Evolutionary conservation across 2,329 filamentous ascomycete species (phyloP).

Genomic region (Clonostachys sp.): DNA sequence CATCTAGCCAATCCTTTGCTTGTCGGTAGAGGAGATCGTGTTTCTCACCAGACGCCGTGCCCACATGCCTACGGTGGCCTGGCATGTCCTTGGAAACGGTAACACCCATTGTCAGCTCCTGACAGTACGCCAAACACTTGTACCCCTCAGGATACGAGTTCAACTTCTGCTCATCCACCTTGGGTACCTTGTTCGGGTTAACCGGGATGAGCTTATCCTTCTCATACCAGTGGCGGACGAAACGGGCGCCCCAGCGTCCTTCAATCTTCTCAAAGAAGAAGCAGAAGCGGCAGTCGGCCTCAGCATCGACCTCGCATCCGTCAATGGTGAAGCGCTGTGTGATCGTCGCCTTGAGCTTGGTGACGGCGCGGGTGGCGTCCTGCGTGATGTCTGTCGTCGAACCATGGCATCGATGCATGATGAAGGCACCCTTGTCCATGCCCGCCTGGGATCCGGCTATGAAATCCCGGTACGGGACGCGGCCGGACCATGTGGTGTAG

Average conservation of each 20-base stretch:
- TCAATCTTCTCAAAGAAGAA: slow-evolving; percentile 37
- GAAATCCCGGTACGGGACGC: slow-evolving; percentile 30
- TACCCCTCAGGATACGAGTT: slow-evolving; percentile 35
- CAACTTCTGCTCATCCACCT: slow-evolving; percentile 30
- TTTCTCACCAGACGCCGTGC: slow-evolving; percentile 22
- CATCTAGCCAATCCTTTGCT: slow-evolving; percentile 37
- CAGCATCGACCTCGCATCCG: slow-evolving; percentile 34
- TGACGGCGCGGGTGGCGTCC: slow-evolving; percentile 32
- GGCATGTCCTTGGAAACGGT: slow-evolving; percentile 37
- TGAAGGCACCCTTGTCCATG: slow-evolving; percentile 35
- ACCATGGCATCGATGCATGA: slow-evolving; percentile 37
- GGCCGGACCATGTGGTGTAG: slow-evolving; percentile 46
- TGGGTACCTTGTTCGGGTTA: slow-evolving; percentile 32
- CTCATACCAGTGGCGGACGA: slow-evolving; percentile 44
- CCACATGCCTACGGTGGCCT: slow-evolving; percentile 26
- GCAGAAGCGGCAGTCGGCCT: slow-evolving; percentile 38
- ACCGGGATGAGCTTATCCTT: slow-evolving; percentile 45
- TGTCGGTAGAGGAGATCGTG: slow-evolving; percentile 38
- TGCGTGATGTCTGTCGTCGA: slow-evolving; percentile 32
- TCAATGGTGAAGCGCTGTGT: slow-evolving; percentile 40
- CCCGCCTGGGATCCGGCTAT: slow-evolving; percentile 28
- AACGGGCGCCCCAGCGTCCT: slow-evolving; percentile 32
- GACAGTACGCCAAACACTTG: slow-evolving; percentile 36
- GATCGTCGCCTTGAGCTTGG: slow-evolving; percentile 45
- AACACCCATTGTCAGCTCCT: slow-evolving; percentile 39